Evolutionary conservation across 2,329 filamentous ascomycete species (phyloP), one percentile per base, ranked within the genome.

Genomic region (Neonectria punicea): DNA sequence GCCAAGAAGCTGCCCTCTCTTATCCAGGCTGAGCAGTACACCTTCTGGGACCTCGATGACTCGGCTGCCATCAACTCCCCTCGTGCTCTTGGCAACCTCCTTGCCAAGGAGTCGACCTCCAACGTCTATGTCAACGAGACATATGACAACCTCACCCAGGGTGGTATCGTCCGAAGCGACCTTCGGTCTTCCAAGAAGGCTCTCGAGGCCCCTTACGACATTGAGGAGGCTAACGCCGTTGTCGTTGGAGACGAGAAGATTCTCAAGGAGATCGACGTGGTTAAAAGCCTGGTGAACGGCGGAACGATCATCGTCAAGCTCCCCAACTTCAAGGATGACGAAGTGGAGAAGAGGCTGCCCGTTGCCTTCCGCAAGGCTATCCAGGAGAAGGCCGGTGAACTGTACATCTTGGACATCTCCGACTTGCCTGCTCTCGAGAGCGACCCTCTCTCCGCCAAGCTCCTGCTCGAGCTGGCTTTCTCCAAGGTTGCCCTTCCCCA

Each of bases 41-140:
- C 90, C 13, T 98, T 99, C 86, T 98, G 94, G 94, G 93, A 98
- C 72, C 78, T 92, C 44, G 95, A 97, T 75, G 87, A 90, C 78
- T 94, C 94, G 30, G 80, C 84, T 1, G 87, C 91, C 56, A 85
- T 86, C 56, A 84, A 84, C 64, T 90, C 93, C 1, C 90, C 93
- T 11, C 81, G 87, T 22, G 87, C 83, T 41, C 76, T 90, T 30
- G 85, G 86, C 67, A 83, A 80, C 62, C 76, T 89, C 13, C 87
- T 84, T 84, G 95, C 90, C 85, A 90, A 91, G 84, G 94, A 87
- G 79, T 92, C 82, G 79, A 92, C 82, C 80, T 86, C 75, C 74
- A 89, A 90, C 69, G 81, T 91, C 69, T 86, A 87, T 61, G 74
- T 89, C 41, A 89, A 83, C 87, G 91, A 83, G 81, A 86, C 75